Conservation (phyloP, 192 early-diverging fungal species). For the Mortierella alpina region DNA sequence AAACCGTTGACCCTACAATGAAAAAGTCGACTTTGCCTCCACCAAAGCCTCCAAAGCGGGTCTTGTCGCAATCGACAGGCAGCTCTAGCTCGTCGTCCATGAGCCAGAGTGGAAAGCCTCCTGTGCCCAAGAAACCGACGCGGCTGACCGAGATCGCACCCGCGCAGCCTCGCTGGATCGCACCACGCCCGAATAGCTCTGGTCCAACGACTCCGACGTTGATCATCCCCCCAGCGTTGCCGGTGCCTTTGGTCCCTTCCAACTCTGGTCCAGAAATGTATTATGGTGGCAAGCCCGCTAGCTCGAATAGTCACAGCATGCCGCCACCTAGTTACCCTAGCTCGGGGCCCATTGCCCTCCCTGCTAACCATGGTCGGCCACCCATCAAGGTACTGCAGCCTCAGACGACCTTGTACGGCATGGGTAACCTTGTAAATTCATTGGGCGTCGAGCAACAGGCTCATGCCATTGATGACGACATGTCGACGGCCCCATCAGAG, state of each 20-base stretch:
- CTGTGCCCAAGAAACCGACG: constrained; percentile 44
- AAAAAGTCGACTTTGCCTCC: constrained; percentile 27
- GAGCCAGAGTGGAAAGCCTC: constrained; percentile 41
- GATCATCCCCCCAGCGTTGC: not conserved
- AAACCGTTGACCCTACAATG: not conserved
- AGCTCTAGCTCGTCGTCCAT: constrained; percentile 45
- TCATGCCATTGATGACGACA: constrained; percentile 3
- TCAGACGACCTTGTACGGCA: constrained; percentile 37
- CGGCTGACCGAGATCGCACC: constrained; percentile 20
- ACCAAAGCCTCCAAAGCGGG: constrained; percentile 45
- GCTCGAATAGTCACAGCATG: too few species aligned
- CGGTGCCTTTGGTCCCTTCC: constrained; percentile 10
- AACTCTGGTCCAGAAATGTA: constrained; percentile 8
- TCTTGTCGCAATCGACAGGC: constrained; percentile 46
- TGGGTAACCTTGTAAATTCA: constrained; percentile 37
- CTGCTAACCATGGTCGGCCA: not conserved
- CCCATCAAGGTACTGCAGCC: constrained; percentile 33
- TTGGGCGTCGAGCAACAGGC: constrained; percentile 46
- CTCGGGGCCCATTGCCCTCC: not conserved
- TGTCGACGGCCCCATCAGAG: not conserved
- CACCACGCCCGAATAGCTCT: constrained; percentile 22
- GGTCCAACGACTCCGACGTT: too few species aligned
- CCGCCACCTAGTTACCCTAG: not conserved
- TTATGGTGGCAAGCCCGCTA: constrained; percentile 17
- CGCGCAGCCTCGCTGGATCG: constrained; percentile 36